phyloP scores from a whole-genome alignment of 805 yeast genomes.

The Wickerhamia fluorescens region DNA sequence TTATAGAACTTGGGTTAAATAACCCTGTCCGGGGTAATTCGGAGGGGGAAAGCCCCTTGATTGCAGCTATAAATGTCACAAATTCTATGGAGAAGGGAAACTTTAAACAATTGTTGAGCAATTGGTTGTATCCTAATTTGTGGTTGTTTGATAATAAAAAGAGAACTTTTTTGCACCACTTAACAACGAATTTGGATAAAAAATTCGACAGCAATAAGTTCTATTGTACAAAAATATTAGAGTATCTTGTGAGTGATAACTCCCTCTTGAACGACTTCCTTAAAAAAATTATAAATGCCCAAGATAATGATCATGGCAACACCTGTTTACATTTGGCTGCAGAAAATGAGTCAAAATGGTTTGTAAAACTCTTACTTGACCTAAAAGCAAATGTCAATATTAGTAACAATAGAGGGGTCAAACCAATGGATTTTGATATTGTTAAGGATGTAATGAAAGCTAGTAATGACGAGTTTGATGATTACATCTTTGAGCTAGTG shows the following conservation, averaged over 20 bases:
- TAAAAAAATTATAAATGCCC: conserved; percentile 24
- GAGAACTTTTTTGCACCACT: conserved; percentile 81
- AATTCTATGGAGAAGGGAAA: conserved; percentile 74
- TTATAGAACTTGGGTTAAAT: conserved; percentile 27
- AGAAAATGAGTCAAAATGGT: conserved; percentile 33
- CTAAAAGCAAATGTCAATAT: conserved; percentile 49
- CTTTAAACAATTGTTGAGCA: conserved; percentile 61
- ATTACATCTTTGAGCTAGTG: conserved; percentile 27
- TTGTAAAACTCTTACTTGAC: conserved; percentile 26
- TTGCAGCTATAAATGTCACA: conserved; percentile 77
- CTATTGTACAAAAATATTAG: conserved; percentile 28
- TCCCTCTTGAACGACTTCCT: conserved; percentile 13
- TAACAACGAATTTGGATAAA: conserved; percentile 42
- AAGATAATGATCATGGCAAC: conserved; percentile 32
- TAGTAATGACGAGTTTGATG: conserved; percentile 13
- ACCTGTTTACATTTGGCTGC: conserved; percentile 36
- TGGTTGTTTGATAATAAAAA: conserved; percentile 50
- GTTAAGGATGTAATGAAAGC: conserved; percentile 32
- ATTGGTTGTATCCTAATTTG: conserved; percentile 55
- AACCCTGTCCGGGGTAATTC: conserved; percentile 34
- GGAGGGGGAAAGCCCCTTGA: conserved; percentile 35
- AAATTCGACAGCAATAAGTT: conserved; percentile 29
- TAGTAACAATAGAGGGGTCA: conserved; percentile 78
- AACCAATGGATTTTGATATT: conserved; percentile 82
- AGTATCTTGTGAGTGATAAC: conserved; percentile 21